A percentile compares a stretch with the other conserved stretches of the same genome.
Conservation (phyloP, 2,329 filamentous ascomycete genomes). For the Hortaea sp. region DNA sequence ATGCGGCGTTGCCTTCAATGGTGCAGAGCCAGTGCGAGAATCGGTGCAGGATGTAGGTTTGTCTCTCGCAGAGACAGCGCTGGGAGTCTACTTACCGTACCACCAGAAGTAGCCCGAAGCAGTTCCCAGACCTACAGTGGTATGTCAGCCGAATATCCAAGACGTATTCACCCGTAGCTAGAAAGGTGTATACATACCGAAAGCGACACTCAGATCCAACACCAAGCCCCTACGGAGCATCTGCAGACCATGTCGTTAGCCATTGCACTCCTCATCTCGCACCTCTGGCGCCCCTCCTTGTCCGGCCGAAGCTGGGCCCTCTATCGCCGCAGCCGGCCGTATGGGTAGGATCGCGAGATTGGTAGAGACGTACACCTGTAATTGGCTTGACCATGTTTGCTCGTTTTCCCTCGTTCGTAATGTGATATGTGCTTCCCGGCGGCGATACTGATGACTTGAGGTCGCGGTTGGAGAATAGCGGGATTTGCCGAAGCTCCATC, state of each 20-base stretch:
- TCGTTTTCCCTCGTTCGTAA: neutral
- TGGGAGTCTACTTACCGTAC: constrained; percentile 45
- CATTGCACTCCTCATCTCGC: neutral
- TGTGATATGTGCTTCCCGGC: no score
- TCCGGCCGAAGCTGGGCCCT: no score
- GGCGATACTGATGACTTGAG: no score
- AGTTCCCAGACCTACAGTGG: constrained; percentile 46
- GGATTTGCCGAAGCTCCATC: no score
- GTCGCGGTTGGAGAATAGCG: no score
- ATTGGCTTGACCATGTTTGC: constrained; percentile 36
- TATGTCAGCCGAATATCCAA: no score
- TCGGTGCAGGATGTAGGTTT: neutral
- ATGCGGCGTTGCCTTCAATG: no score
- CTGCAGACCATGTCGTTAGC: constrained; percentile 30
- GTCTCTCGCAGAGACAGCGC: neutral
- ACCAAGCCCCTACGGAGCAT: constrained; percentile 58
- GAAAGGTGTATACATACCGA: constrained; percentile 42
- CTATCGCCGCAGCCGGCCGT: no score
- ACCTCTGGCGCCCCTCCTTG: no score
- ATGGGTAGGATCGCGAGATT: no score
- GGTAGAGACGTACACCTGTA: constrained; percentile 35
- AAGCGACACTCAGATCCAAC: constrained; percentile 55
- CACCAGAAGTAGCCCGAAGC: constrained; percentile 56
- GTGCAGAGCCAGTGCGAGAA: neutral
- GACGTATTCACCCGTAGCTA: no score